phyloP scores from a whole-genome alignment of 202 grass and related monocot species.

The Zoysia matrella region DNA sequence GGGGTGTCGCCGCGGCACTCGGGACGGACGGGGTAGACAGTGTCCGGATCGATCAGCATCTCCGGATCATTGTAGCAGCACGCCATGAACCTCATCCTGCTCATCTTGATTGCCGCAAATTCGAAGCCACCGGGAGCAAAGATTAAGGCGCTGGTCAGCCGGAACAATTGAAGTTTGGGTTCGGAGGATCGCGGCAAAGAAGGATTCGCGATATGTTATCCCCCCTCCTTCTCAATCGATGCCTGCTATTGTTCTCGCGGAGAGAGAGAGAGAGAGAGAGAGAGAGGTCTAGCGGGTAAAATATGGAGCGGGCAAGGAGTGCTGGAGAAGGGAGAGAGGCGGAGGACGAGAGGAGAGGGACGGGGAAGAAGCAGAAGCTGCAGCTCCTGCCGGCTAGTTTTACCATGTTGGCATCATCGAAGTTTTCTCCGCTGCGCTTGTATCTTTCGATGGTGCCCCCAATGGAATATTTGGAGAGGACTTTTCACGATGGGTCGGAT shows the following conservation, averaged over 20 bases:
- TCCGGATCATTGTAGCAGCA: conserved; percentile 83
- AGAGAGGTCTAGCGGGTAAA: conserved; percentile 56
- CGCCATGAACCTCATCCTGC: conserved; percentile 59
- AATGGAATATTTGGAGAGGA: not conserved
- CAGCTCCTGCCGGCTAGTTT: conserved; percentile 12
- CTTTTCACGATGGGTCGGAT: too few species aligned
- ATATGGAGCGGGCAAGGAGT: conserved; percentile 27
- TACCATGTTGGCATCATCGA: not conserved
- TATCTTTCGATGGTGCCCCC: not conserved
- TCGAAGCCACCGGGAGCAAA: not conserved
- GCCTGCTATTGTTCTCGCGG: not conserved
- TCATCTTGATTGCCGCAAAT: conserved; percentile 8
- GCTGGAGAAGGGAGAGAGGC: not conserved
- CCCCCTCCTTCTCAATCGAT: conserved; percentile 15
- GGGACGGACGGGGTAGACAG: conserved; percentile 70
- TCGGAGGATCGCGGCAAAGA: conserved; percentile 9
- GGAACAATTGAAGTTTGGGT: conserved; percentile 7
- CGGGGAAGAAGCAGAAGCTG: not conserved
- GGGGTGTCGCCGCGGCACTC: conserved; percentile 75
- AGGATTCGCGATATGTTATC: conserved; percentile 24
- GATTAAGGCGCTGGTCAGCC: not conserved
- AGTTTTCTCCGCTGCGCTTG: too few species aligned
- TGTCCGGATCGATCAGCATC: conserved; percentile 77
- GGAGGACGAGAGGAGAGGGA: not conserved
- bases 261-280: not conserved